Evolutionary conservation across 768 basidiomycete species (phyloP).

Genomic region (Xanthoconium purpureum): DNA sequence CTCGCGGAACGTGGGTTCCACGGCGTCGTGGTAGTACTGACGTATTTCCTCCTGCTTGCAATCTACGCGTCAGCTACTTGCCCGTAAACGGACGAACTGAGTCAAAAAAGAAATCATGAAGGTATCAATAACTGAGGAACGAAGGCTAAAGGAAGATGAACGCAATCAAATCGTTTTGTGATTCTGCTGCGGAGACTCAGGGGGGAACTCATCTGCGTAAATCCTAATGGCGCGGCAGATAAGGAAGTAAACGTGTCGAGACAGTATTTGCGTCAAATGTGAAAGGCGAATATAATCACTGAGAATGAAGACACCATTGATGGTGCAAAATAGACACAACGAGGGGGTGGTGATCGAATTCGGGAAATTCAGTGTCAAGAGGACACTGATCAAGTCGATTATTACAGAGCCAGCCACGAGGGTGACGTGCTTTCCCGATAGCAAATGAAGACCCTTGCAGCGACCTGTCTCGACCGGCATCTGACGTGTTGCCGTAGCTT

Average conservation of each 20-base stretch:
- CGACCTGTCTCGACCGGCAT: slow-evolving; percentile 7
- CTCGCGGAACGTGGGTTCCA: slow-evolving; percentile 30
- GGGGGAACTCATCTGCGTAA: slow-evolving; percentile 2
- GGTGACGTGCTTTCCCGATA: slow-evolving; percentile 14
- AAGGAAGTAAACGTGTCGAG: slow-evolving; percentile 1
- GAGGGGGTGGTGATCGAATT: slow-evolving; percentile 4
- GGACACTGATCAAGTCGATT: slow-evolving; percentile 9
- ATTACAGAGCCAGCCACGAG: slow-evolving; percentile 17
- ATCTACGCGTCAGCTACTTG: slow-evolving; percentile 18
- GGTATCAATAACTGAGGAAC: slow-evolving; percentile 5
- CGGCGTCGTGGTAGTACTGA: slow-evolving; percentile 30
- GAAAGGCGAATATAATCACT: background rate
- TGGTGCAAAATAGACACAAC: slow-evolving; percentile 7
- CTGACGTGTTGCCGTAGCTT: slow-evolving; percentile 12
- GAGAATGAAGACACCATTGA: slow-evolving; percentile 10
- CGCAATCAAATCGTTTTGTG: slow-evolving; percentile 5
- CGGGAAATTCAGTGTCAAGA: slow-evolving; percentile 6
- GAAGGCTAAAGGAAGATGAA: slow-evolving; percentile 9
- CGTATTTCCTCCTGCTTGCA: slow-evolving; percentile 33
- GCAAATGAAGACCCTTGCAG: slow-evolving; percentile 15
- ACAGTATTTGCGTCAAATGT: slow-evolving; percentile 2
- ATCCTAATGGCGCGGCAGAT: slow-evolving; percentile 5
- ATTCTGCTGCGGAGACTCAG: slow-evolving; percentile 7
- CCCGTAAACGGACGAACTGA: slow-evolving; percentile 5
- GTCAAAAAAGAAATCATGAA: slow-evolving; percentile 5